Base-by-base conservation (phyloP, 2,329 filamentous ascomycete species). In the Ceratocystiopsis brevicomis region DNA sequence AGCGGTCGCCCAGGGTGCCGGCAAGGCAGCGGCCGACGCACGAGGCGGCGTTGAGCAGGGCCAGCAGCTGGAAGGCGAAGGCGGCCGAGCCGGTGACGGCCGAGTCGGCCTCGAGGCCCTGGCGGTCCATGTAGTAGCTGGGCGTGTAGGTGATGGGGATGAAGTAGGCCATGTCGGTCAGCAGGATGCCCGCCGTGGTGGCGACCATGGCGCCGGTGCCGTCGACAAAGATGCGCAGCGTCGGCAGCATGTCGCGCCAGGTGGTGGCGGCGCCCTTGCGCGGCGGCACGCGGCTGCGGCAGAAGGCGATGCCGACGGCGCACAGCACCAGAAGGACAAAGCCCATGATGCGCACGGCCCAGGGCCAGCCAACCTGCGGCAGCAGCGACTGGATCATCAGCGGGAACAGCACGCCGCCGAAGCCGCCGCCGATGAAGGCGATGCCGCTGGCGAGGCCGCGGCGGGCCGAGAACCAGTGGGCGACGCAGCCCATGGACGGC, bases 31-130 rank as follows among this genome's bases (percentile, higher is more conserved):
- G 63, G 16, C 65, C 66, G 4, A 65, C 41, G 14, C 68, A 47
- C 0, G 68, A 68, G 15, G 70, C 58, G 10, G 62, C 66, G 49
- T 73, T 73, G 53, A 73, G 60, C 34, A 69, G 16, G 38, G 38
- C 38, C 25, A 34, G 38, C 25, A 32, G 21, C 25, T 32, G 38
- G 21, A 30, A 40, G 10, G 13, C 30, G 33, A 40, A 40, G 14
- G 30, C 38, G 35, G 12, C 16, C 10, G 16, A 9, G 35, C 16
- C 35, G 35, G 35, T 14, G 32, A 33, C 10, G 32, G 11, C 32
- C 3, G 32, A 5, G 32, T 3, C 10, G 32, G 6, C 32, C 10
- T 9, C 35, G 35, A 33, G 32, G 5, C 32, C 32, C 32, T 33
- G 32, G 32, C 32, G 32, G 32, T 33, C 32, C 6, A 33, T 11